Percentiles rank a stretch among this genome's conserved stretches.
phyloP scores from a whole-genome alignment of 2,329 filamentous ascomycete species.

The Fusarium verrucosum region DNA sequence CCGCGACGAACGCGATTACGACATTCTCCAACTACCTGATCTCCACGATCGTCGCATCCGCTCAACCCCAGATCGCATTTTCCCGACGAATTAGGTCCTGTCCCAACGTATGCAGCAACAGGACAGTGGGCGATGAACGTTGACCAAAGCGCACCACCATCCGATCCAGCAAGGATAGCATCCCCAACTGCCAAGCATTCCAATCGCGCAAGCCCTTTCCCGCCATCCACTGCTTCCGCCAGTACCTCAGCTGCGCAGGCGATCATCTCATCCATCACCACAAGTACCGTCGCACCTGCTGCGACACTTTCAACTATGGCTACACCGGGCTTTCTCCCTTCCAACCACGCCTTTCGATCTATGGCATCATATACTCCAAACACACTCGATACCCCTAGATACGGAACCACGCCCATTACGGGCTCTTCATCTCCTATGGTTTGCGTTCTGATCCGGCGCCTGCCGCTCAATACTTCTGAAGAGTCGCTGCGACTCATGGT shows the following conservation, averaged over 20 bases:
- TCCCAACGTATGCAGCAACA: conserved; percentile 46
- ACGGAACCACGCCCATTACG: conserved; percentile 53
- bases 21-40: conserved; percentile 23
- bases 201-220: conserved; percentile 49
- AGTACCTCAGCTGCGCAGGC: background rate
- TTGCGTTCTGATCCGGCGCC: conserved; percentile 62
- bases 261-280: background rate
- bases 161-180: conserved; percentile 41
- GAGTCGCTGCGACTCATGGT: conserved; percentile 66
- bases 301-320: conserved; percentile 52
- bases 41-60: conserved; percentile 39
- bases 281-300: conserved; percentile 1
- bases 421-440: conserved; percentile 49
- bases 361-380: conserved; percentile 50
- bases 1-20: conserved; percentile 29
- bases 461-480: conserved; percentile 64
- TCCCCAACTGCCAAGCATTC: conserved; percentile 39
- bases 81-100: conserved; percentile 31
- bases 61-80: conserved; percentile 26
- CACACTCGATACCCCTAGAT: conserved; percentile 53
- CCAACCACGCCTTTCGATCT: conserved; percentile 48
- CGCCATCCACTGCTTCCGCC: conserved; percentile 40
- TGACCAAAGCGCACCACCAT: conserved; percentile 22
- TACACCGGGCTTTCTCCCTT: conserved; percentile 54
- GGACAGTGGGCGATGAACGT: conserved; percentile 45